phyloP scores from a whole-genome alignment of 176 grass and related monocot genomes.

The Paspalum notatum region DNA sequence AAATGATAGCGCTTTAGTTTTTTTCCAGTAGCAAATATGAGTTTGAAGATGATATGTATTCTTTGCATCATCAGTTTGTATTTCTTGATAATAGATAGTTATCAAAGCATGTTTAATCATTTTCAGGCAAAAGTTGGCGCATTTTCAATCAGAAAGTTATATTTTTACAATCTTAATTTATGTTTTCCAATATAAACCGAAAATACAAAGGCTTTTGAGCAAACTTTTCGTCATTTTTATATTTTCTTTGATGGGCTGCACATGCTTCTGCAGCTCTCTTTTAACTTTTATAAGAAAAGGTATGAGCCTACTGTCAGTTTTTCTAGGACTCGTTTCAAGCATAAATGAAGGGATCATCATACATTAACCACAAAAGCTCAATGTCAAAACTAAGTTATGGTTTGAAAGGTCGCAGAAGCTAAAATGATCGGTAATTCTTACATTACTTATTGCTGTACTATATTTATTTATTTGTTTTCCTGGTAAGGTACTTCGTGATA shows the following conservation, averaged over 20 bases:
- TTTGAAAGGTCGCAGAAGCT: constrained; percentile 19
- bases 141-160: too few species aligned
- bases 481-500: not conserved
- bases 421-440: constrained; percentile 34
- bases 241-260: constrained; percentile 16
- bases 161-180: not conserved
- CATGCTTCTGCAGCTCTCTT: not conserved
- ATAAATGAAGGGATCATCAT: not conserved
- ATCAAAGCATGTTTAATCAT: not conserved
- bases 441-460: constrained; percentile 15
- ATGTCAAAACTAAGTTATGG: not conserved
- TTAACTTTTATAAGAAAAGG: not conserved
- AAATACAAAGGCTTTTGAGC: constrained; percentile 1
- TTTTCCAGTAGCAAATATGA: constrained; percentile 19
- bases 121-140: not conserved
- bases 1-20: constrained; percentile 11
- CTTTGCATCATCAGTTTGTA: not conserved
- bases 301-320: not conserved
- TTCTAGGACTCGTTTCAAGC: constrained; percentile 29
- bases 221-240: not conserved
- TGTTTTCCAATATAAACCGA: not conserved
- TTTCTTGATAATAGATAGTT: not conserved
- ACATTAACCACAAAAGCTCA: not conserved
- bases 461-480: not conserved
- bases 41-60: not conserved